Conservation (phyloP, 768 basidiomycete genomes). For the Tephrocybe sp. region DNA sequence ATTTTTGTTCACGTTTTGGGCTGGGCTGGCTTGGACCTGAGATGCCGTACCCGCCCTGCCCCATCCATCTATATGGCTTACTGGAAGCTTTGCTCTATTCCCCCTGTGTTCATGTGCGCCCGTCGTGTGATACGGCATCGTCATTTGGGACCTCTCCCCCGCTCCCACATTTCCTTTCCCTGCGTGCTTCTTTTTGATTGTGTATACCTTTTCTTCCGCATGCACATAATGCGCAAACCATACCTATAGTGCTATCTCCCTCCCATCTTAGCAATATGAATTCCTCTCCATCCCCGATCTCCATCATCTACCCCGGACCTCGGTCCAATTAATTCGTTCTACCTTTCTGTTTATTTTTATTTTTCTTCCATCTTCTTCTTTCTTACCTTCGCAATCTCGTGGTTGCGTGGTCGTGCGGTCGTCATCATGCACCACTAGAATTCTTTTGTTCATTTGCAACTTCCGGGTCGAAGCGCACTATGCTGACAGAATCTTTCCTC, state of each 20-base stretch:
- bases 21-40: background rate
- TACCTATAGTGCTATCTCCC: background rate
- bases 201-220: background rate
- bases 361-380: background rate
- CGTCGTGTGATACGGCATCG: background rate
- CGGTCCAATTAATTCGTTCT: background rate
- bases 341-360: background rate
- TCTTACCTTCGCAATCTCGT: background rate
- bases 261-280: background rate
- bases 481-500: conserved; percentile 13
- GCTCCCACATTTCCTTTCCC: background rate
- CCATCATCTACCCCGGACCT: background rate
- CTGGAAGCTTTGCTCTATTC: background rate
- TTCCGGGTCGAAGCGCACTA: conserved; percentile 7
- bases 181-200: background rate
- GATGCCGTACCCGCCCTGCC: background rate
- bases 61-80: background rate
- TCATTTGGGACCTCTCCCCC: background rate
- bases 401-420: no score
- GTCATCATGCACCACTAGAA: background rate
- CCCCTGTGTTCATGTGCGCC: background rate
- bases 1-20: background rate
- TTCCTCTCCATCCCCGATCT: background rate
- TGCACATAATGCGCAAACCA: background rate
- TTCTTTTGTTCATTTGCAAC: background rate